A percentile compares a stretch with the other conserved stretches of the same genome.
Conservation (phyloP, 331 rosid genomes). For the Malus hybrid region DNA sequence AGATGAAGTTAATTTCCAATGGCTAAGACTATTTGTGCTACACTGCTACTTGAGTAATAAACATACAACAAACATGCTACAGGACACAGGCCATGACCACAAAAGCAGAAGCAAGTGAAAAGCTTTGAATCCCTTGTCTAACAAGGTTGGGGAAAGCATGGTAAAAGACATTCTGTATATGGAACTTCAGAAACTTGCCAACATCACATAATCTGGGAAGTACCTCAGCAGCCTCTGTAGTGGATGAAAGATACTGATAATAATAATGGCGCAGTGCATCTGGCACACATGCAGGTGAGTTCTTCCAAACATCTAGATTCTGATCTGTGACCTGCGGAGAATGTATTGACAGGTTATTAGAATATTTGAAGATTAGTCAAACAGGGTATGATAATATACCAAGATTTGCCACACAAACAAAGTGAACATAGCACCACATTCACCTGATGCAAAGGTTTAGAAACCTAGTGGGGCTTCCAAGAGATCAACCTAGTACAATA, state of each 20-base stretch:
- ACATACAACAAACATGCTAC: background rate
- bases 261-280: slow-evolving; percentile 98
- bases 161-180: background rate
- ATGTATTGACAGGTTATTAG: background rate
- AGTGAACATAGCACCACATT: background rate
- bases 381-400: background rate
- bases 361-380: slow-evolving; percentile 14
- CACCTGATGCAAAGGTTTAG: slow-evolving; percentile 1
- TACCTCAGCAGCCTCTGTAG: slow-evolving; percentile 97
- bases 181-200: slow-evolving; percentile 11
- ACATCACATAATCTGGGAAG: slow-evolving; percentile 19
- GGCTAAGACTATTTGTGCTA: background rate
- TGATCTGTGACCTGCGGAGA: slow-evolving; percentile 74
- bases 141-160: background rate
- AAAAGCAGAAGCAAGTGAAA: background rate
- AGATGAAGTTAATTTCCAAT: background rate
- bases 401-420: slow-evolving; percentile 1
- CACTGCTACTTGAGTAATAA: background rate
- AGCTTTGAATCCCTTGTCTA: background rate
- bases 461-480: background rate
- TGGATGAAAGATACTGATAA: slow-evolving; percentile 85
- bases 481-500: background rate
- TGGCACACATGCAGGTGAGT: slow-evolving; percentile 80
- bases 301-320: slow-evolving; percentile 79
- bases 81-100: background rate